phyloP scores from a whole-genome alignment of 768 basidiomycete species.

The Collybia sordida region DNA sequence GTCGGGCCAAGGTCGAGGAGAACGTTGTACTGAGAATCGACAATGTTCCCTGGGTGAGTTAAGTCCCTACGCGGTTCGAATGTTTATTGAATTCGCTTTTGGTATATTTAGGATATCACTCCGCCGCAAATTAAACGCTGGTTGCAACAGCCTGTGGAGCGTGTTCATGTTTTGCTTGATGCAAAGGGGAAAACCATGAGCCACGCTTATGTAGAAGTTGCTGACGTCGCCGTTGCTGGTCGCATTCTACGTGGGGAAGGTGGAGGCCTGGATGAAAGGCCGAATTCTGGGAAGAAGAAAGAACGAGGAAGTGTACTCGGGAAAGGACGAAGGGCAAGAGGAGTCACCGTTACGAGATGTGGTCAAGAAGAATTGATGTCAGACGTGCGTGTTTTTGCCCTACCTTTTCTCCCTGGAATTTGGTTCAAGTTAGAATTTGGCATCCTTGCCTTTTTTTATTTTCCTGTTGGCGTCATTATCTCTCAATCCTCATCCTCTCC shows the following conservation, averaged over 20 bases:
- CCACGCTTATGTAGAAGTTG: slow-evolving; percentile 81
- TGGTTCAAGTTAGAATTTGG: not conserved
- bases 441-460: too few species aligned
- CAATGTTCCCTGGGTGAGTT: slow-evolving; percentile 83
- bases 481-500: too few species aligned
- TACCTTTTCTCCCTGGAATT: not conserved
- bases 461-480: too few species aligned
- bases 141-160: slow-evolving; percentile 68
- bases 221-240: slow-evolving; percentile 58
- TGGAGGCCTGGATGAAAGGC: slow-evolving; percentile 15
- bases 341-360: slow-evolving; percentile 81
- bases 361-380: slow-evolving; percentile 81
- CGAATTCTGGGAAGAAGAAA: slow-evolving; percentile 32
- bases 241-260: slow-evolving; percentile 64
- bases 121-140: slow-evolving; percentile 68
- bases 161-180: slow-evolving; percentile 79
- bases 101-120: slow-evolving; percentile 68
- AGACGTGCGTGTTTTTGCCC: slow-evolving; percentile 50
- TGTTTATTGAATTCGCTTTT: slow-evolving; percentile 2
- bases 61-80: not conserved
- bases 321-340: slow-evolving; percentile 73
- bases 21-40: slow-evolving; percentile 77
- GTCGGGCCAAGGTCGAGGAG: slow-evolving; percentile 28
- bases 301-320: slow-evolving; percentile 70
- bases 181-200: slow-evolving; percentile 80